phyloP scores from a whole-genome alignment of 306 rosid species.

The Trifolium subterraneum region DNA sequence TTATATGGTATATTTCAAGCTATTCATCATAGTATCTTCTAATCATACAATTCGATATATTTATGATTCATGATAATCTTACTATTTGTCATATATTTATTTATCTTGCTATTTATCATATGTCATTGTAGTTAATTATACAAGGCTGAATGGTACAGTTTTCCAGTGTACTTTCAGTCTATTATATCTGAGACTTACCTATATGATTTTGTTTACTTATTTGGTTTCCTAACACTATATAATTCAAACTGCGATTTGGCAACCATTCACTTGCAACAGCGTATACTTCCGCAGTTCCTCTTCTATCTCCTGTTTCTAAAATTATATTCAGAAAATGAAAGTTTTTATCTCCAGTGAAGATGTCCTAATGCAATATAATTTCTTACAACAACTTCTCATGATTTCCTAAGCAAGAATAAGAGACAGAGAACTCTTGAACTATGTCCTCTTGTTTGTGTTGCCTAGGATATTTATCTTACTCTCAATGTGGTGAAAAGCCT shows the following conservation, averaged over 20 bases:
- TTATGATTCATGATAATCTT: too few species aligned
- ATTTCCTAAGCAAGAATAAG: too few species aligned
- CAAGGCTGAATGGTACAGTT: background rate
- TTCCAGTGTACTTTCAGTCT: background rate
- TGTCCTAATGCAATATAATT: constrained; percentile 6
- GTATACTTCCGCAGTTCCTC: background rate
- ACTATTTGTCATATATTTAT: too few species aligned
- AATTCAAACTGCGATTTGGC: background rate
- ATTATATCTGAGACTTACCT: background rate
- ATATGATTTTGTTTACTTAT: background rate
- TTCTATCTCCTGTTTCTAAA: constrained; percentile 27
- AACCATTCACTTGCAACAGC: background rate
- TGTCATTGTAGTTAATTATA: background rate
- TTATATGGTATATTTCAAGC: too few species aligned
- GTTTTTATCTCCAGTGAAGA: background rate
- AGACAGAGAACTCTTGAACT: constrained; percentile 18
- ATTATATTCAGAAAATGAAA: constrained; percentile 23
- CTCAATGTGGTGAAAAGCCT: background rate
- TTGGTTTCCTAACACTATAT: background rate
- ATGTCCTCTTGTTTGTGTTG: background rate
- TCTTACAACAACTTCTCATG: too few species aligned
- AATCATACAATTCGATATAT: too few species aligned
- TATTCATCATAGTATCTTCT: too few species aligned
- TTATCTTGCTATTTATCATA: too few species aligned
- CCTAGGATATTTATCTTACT: constrained; percentile 16